Conservation (phyloP, 371 early-diverging fungal species). For the Zancudomyces culisetae region DNA sequence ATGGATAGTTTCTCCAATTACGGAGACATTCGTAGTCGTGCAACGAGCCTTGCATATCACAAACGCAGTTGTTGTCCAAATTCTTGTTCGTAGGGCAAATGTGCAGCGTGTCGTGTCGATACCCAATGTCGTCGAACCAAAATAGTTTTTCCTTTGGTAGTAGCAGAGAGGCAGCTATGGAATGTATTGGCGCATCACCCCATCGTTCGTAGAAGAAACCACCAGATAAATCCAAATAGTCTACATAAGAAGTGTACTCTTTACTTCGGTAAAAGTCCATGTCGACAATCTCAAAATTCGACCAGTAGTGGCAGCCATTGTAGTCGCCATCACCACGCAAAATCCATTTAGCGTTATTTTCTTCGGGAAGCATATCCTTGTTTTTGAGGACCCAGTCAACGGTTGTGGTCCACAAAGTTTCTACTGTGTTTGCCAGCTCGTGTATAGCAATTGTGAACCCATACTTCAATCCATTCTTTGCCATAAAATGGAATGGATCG, state of each 20-base stretch:
- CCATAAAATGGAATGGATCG: constrained; percentile 76
- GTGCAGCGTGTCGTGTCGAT: constrained; percentile 39
- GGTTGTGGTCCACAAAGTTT: constrained; percentile 52
- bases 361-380: constrained; percentile 25
- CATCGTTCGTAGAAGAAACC: constrained; percentile 92
- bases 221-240: constrained; percentile 52
- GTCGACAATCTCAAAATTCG: constrained; percentile 85
- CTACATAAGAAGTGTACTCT: constrained; percentile 56
- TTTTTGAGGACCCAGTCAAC: constrained; percentile 29
- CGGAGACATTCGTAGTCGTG: background rate
- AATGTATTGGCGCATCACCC: constrained; percentile 95
- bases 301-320: constrained; percentile 84
- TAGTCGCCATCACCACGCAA: constrained; percentile 33
- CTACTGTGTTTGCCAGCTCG: constrained; percentile 65
- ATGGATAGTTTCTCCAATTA: background rate
- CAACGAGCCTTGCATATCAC: background rate
- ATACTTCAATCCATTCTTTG: constrained; percentile 56
- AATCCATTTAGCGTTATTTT: constrained; percentile 29
- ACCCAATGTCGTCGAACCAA: constrained; percentile 82
- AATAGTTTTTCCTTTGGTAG: constrained; percentile 58
- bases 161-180: constrained; percentile 68
- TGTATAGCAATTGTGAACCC: constrained; percentile 61
- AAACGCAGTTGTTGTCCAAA: background rate
- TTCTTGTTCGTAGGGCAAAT: constrained; percentile 31
- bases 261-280: constrained; percentile 55